A percentile compares a stretch with the other conserved stretches of the same genome.
phyloP scores from a whole-genome alignment of 179 eudicot genomes.

The Drosera spatulata region DNA sequence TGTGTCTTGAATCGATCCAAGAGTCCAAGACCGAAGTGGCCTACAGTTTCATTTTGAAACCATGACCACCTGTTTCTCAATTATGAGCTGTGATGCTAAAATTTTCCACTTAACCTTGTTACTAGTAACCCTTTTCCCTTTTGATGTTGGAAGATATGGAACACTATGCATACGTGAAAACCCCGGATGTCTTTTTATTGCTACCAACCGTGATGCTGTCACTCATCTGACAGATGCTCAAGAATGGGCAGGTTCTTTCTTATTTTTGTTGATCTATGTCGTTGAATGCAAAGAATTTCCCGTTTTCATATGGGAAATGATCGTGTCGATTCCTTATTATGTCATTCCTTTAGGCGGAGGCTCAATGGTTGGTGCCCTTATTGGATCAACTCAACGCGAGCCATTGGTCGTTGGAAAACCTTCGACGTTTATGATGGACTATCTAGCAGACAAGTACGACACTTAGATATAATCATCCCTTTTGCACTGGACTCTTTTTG shows the following conservation, averaged over 20 bases:
- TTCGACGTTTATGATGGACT: conserved; percentile 99
- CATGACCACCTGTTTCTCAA: no score
- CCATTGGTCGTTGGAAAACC: conserved; percentile 98
- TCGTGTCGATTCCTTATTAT: background rate
- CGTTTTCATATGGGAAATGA: background rate
- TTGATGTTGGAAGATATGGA: conserved; percentile 48
- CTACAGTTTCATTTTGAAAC: no score
- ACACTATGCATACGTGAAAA: conserved; percentile 89
- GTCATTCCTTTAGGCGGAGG: conserved; percentile 70
- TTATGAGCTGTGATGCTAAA: background rate
- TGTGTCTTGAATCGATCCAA: no score
- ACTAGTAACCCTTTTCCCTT: background rate
- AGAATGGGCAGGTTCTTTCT: conserved; percentile 86
- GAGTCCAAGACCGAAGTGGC: no score
- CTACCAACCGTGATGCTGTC: conserved; percentile 96
- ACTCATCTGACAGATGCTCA: conserved; percentile 98
- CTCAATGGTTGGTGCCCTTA: conserved; percentile 92
- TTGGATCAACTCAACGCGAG: conserved; percentile 77
- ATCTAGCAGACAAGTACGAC: conserved; percentile 64
- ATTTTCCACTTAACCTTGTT: background rate
- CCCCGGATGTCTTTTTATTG: conserved; percentile 93
- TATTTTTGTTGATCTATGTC: background rate
- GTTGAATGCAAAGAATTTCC: background rate
- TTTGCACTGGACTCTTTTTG: background rate
- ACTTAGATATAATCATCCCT: conserved; percentile 3